Evolutionary conservation across 2,329 filamentous ascomycete species (phyloP).

Genomic region (Curvularia verruculosa): DNA sequence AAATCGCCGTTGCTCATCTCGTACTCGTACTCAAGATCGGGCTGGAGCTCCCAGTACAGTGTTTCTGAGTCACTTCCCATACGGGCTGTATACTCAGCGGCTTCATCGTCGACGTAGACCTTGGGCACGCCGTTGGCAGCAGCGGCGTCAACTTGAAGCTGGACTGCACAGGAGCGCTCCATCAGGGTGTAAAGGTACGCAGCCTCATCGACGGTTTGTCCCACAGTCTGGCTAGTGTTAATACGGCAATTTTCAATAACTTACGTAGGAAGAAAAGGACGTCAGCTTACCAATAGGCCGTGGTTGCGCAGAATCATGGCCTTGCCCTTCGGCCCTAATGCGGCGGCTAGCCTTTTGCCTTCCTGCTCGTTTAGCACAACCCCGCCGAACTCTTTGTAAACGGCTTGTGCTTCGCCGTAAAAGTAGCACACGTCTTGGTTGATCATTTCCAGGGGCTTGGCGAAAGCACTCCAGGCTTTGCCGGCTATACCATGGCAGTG

Average conservation of each 20-base stretch:
- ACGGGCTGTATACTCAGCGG: slow-evolving; percentile 60
- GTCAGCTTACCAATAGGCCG: slow-evolving; percentile 60
- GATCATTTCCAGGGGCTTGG: slow-evolving; percentile 70
- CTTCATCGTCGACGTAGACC: slow-evolving; percentile 61
- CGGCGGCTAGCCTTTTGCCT: slow-evolving; percentile 66
- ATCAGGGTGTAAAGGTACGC: slow-evolving; percentile 72
- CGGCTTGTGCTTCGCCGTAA: slow-evolving; percentile 66
- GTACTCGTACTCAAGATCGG: slow-evolving; percentile 56
- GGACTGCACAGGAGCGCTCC: slow-evolving; percentile 71
- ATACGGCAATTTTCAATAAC: not conserved
- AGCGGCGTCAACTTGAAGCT: slow-evolving; percentile 72
- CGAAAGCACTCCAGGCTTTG: slow-evolving; percentile 72
- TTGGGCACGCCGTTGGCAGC: slow-evolving; percentile 60
- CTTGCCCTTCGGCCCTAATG: slow-evolving; percentile 66
- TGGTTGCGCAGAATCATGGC: slow-evolving; percentile 73
- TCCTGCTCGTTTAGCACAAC: slow-evolving; percentile 69
- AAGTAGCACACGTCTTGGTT: slow-evolving; percentile 71
- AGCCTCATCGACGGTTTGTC: slow-evolving; percentile 74
- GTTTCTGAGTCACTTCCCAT: slow-evolving; percentile 56
- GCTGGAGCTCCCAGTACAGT: slow-evolving; percentile 60
- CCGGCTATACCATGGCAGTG: slow-evolving; percentile 72
- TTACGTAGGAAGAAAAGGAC: not conserved
- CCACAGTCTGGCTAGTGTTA: slow-evolving; percentile 60
- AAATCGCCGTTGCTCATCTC: slow-evolving; percentile 38
- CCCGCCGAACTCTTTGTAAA: slow-evolving; percentile 69